Conservation (phyloP, 2,329 filamentous ascomycete genomes). For the Sarocladium brachiariae region DNA sequence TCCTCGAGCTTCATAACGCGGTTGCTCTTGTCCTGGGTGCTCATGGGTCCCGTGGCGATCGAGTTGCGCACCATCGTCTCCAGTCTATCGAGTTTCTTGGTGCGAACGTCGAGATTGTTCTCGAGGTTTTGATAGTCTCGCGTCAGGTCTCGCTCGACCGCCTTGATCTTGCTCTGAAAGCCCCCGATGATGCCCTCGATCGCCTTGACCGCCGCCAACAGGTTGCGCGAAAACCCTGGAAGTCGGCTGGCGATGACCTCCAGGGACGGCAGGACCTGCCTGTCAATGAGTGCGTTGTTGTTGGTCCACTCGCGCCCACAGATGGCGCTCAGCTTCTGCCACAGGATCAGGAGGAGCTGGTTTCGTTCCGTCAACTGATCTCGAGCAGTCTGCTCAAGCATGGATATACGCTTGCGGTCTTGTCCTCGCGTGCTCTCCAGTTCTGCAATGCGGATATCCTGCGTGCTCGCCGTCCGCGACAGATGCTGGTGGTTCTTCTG, state of each 20-base stretch:
- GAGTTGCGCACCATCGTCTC: constrained; percentile 71
- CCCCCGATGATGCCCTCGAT: constrained; percentile 73
- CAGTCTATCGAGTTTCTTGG: constrained; percentile 80
- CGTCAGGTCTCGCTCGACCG: constrained; percentile 82
- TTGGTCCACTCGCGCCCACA: constrained; percentile 92
- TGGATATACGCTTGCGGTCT: constrained; percentile 69
- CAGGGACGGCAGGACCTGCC: constrained; percentile 71
- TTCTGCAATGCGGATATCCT: constrained; percentile 78
- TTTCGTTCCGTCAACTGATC: constrained; percentile 89
- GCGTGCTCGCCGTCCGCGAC: constrained; percentile 75
- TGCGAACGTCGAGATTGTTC: constrained; percentile 67
- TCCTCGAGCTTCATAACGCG: constrained; percentile 52
- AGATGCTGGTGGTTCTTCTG: constrained; percentile 84
- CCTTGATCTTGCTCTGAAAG: constrained; percentile 74
- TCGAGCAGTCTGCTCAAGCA: constrained; percentile 72
- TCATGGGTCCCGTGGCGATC: constrained; percentile 42
- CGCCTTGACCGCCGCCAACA: constrained; percentile 78
- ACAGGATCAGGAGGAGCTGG: constrained; percentile 77
- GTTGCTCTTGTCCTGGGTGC: constrained; percentile 35
- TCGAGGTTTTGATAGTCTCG: constrained; percentile 87
- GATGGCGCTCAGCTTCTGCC: constrained; percentile 78
- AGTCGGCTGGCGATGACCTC: constrained; percentile 83
- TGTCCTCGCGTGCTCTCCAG: constrained; percentile 72
- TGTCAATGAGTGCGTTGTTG: constrained; percentile 81
- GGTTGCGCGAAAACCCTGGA: constrained; percentile 82